Evolutionary conservation across 805 yeast species (phyloP), one percentile per base, ranked within the genome.

Genomic region (Danielozyma ontarioensis): DNA sequence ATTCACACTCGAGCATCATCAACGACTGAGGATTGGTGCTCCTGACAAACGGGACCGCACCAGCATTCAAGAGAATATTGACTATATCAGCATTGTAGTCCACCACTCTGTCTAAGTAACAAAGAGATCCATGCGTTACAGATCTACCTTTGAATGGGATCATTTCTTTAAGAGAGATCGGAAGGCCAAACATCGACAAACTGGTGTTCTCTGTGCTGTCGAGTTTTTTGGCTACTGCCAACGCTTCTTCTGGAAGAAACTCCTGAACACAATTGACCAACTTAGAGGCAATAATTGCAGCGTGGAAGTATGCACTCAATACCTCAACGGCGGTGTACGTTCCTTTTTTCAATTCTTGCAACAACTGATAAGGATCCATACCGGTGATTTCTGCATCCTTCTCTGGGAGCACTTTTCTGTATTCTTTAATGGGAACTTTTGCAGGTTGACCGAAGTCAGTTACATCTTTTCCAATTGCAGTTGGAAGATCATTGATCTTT

Each of bases 21-120:
- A 53, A 38, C 3, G 51, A 33, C 37, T 40, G 47, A 8, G 57
- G 55, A 26, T 39, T 44, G 7, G 53, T 49, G n/a, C 53, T 49
- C 28, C 48, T 45, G 6, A 48, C 45, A 28, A 35, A 50, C 6
- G 46, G 44, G n/a, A 46, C 39, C 4, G 46, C 55, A 8, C 57
- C 57, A 4, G 22, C 29, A 1, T 34, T 25, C 5, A 35, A 23
- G 13, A 51, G 37, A 21, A 39, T 36, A 13, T 43, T 35, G 16
- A 41, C 46, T 4, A 40, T 36, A 17, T 44, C 46, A 7, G 50
- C 53, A 31, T 46, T 32, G 32, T 41, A 47, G 21, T 47, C 55
- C 7, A 46, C 44, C 11, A 42, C 23, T 18, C 50, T 31, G 27
- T 47, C 55, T 16, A 47, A 33, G 25, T 36, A 42, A 28, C 48